phyloP scores from a whole-genome alignment of 2,329 filamentous ascomycete species.

The Chrysoporthe deuterocubensis region DNA sequence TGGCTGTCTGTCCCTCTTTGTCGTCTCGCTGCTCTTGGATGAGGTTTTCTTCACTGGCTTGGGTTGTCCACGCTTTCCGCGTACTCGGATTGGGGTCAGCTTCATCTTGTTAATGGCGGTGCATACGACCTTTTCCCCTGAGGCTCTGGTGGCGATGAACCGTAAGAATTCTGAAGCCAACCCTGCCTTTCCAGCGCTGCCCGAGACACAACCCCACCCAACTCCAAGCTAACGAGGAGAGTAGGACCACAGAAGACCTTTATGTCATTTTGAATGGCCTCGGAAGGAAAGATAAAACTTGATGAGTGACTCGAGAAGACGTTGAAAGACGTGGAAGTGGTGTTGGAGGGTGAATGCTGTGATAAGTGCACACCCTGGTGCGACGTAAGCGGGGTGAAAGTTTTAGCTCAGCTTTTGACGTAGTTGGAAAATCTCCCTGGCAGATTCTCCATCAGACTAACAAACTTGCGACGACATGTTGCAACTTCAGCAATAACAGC shows the following conservation, averaged over 20 bases:
- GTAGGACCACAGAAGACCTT: too few relatives aligned
- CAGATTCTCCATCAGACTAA: background rate
- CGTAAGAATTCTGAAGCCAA: too few relatives aligned
- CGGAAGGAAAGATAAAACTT: too few relatives aligned
- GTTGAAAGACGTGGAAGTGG: too few relatives aligned
- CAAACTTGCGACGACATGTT: background rate
- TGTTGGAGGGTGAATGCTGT: too few relatives aligned
- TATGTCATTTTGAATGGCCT: too few relatives aligned
- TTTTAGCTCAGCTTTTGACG: slow-evolving; percentile 7
- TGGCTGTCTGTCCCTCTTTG: slow-evolving; percentile 3
- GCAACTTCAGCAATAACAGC: background rate
- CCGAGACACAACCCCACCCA: too few relatives aligned
- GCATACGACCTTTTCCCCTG: background rate
- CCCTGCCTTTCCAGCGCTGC: too few relatives aligned
- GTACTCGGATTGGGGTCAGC: slow-evolving; percentile 53
- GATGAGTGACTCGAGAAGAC: too few relatives aligned
- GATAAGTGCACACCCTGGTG: background rate
- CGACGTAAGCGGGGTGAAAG: background rate
- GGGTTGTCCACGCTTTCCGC: slow-evolving; percentile 48
- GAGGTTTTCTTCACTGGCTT: slow-evolving; percentile 23
- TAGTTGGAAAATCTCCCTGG: slow-evolving; percentile 15
- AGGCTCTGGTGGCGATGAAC: background rate
- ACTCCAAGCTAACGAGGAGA: too few relatives aligned
- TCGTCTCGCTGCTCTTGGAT: slow-evolving; percentile 27
- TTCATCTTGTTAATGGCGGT: slow-evolving; percentile 41